These are phyloP conservation scores for Blastocystis sp. DNA, from an alignment of 352 stramenopile genomes.

Conservation along the genomic window DNA sequence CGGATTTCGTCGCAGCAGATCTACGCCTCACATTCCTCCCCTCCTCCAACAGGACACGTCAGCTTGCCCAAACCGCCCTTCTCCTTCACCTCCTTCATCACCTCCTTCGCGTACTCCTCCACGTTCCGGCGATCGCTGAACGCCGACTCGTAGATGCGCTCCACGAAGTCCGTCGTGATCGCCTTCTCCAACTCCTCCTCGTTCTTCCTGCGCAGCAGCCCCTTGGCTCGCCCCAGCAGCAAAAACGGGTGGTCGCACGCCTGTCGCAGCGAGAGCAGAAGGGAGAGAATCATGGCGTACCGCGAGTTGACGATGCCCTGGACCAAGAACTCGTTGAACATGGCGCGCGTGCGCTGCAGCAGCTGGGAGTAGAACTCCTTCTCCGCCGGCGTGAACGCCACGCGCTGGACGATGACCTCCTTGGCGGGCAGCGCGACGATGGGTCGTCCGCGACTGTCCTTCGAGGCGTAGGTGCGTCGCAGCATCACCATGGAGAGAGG, in stretches of 20 bases:
- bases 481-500: conserved; percentile 81
- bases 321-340: conserved; percentile 86
- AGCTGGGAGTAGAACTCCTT: conserved; percentile 85
- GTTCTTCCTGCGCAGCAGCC: conserved; percentile 77
- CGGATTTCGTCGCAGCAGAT: conserved; percentile 28
- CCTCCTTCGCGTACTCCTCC: conserved; percentile 7
- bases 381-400: conserved; percentile 81
- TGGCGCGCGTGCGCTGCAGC: conserved; percentile 83
- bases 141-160: conserved; percentile 39
- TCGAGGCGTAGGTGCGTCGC: conserved; percentile 84
- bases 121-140: background rate
- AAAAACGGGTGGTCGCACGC: conserved; percentile 87
- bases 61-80: background rate
- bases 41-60: background rate
- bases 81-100: conserved; percentile 41
- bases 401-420: background rate
- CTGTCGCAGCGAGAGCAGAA: conserved; percentile 85
- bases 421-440: conserved; percentile 82
- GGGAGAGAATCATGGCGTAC: conserved; percentile 86
- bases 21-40: background rate
- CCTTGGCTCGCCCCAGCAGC: conserved; percentile 80
- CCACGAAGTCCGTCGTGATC: conserved; percentile 45
- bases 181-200: conserved; percentile 75
- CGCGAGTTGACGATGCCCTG: conserved; percentile 81
- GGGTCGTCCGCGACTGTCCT: conserved; percentile 80